Base-by-base conservation (phyloP, 805 yeast genomes). In the Maudiozyma pseudohumilis region DNA sequence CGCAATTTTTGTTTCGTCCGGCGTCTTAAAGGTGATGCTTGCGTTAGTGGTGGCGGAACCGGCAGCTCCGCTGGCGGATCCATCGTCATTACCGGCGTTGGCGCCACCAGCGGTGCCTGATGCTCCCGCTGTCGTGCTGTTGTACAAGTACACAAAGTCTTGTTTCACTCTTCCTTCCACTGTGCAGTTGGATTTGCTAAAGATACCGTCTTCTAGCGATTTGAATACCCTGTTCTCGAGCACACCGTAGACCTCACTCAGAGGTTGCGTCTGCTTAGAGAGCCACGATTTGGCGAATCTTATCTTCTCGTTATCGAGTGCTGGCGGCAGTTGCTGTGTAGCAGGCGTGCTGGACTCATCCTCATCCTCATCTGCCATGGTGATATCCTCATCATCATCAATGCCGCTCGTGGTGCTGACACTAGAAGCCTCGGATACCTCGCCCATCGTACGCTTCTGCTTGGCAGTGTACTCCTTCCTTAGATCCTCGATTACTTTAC, bases 211-310 rank as follows among this genome's bases (percentile, higher is more conserved):
- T 39, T 50, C 58, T 51, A 76, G 61, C 40, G 68, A 72, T 46
- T 69, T 68, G 58, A 77, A 76, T 13, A 75, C 68, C 45, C 77
- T 75, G 27, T 68, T 68, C 59, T 85, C 95, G 70, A 86, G 66
- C 34, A 84, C 66, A 5, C 79, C 77, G 54, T 85, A 85, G 28
- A 85, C 81, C 36, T 74, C 78, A 6, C 89, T 77, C 42, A 66
- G 66, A 34, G 95, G 95, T 60, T 85, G 95, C 10, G 88, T 80
- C 60, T 86, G 94, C 53, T 80, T 83, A 34, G 81, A 66, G 32
- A 86, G 67, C 95, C 95, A 85, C 46, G 77, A 74, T 55, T 75
- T 74, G 30, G 81, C 74, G 56, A 85, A 80, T 40, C 70, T 70
- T 0, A 60, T 48, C 37, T 55, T 59, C 2, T 47, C 37, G 20